Evolutionary conservation across 2,329 filamentous ascomycete species (phyloP).

Genomic region (Boeremia lycopersici): DNA sequence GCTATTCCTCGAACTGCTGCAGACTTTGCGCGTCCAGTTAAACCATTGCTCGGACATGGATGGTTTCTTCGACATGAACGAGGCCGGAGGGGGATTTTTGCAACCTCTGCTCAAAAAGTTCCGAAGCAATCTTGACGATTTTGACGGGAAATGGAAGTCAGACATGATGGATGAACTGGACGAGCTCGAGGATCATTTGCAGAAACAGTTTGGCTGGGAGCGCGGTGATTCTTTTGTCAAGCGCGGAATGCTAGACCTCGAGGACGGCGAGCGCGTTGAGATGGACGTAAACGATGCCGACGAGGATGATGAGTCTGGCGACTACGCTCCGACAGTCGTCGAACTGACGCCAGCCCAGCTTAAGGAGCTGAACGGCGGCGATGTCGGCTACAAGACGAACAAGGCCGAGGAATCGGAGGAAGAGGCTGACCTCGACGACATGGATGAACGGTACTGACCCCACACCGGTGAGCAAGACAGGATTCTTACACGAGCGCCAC

Average conservation of each 20-base stretch:
- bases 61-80: slow-evolving; percentile 64
- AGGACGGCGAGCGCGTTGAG: slow-evolving; percentile 68
- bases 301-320: slow-evolving; percentile 67
- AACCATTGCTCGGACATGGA: slow-evolving; percentile 64
- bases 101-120: slow-evolving; percentile 60
- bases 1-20: slow-evolving; percentile 60
- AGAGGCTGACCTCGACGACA: slow-evolving; percentile 46
- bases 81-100: slow-evolving; percentile 60
- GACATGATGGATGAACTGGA: slow-evolving; percentile 60
- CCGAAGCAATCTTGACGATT: slow-evolving; percentile 56
- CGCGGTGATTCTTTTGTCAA: slow-evolving; percentile 60
- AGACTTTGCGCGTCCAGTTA: slow-evolving; percentile 59
- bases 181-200: slow-evolving; percentile 61
- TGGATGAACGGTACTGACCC: slow-evolving; percentile 46
- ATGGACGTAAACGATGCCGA: slow-evolving; percentile 61
- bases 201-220: slow-evolving; percentile 63
- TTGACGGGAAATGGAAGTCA: slow-evolving; percentile 48
- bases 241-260: slow-evolving; percentile 64
- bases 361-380: slow-evolving; percentile 42
- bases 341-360: slow-evolving; percentile 56
- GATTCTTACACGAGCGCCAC: background rate
- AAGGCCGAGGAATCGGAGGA: slow-evolving; percentile 45
- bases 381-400: slow-evolving; percentile 23
- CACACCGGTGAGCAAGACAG: slow-evolving; percentile 7
- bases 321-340: slow-evolving; percentile 68